Evolutionary conservation across 306 rosid species (phyloP).

Genomic region (Clitoria ternatea): DNA sequence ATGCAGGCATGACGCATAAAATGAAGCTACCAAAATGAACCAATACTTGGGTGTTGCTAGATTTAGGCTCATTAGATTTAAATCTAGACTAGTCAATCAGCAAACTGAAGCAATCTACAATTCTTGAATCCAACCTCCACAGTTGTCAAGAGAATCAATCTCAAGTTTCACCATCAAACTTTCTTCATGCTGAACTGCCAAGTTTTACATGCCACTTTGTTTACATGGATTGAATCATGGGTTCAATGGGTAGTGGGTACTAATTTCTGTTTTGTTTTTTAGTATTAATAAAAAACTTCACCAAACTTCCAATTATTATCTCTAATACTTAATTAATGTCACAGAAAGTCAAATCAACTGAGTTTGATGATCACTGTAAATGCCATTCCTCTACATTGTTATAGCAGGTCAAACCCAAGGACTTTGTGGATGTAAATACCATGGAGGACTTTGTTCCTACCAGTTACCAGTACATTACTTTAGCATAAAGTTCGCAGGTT

Average conservation of each 20-base stretch:
- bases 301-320: not conserved
- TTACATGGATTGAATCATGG: not conserved
- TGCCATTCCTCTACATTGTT: not conserved
- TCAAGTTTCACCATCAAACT: not conserved
- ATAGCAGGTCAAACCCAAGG: not conserved
- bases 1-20: too few relatives aligned
- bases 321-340: not conserved
- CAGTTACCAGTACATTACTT: not conserved
- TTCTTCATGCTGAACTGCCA: not conserved
- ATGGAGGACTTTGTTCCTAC: not conserved
- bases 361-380: not conserved
- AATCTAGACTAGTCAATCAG: not conserved
- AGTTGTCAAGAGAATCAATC: not conserved
- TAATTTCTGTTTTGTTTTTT: not conserved
- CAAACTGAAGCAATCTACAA: not conserved
- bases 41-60: not conserved
- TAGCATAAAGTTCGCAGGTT: not conserved
- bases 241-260: not conserved
- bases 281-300: not conserved
- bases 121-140: not conserved
- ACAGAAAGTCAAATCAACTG: not conserved
- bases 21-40: not conserved
- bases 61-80: not conserved
- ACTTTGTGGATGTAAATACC: not conserved
- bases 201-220: not conserved